phyloP scores from a whole-genome alignment of 768 basidiomycete genomes.

The Pisolithus tinctorius region DNA sequence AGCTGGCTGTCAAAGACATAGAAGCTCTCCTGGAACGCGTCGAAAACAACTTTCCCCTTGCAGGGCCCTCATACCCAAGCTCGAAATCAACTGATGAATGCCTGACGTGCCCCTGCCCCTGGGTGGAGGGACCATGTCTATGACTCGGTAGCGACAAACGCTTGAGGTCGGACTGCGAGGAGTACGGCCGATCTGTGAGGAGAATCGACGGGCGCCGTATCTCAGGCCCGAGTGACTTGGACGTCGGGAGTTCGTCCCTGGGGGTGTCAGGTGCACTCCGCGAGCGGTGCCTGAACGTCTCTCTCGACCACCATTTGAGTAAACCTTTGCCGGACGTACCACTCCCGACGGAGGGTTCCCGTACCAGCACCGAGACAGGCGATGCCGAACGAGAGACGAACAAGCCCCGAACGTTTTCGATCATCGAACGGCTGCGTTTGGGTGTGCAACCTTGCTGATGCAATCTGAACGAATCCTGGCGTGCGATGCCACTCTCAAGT shows the following conservation, averaged over 20 bases:
- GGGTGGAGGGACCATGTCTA: not conserved
- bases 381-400: constrained; percentile 45
- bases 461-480: constrained; percentile 22
- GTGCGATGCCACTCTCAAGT: constrained; percentile 14
- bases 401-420: constrained; percentile 55
- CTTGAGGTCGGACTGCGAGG: constrained; percentile 24
- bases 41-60: constrained; percentile 9
- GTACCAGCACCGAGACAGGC: constrained; percentile 27
- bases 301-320: constrained; percentile 45
- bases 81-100: constrained; percentile 20
- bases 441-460: constrained; percentile 24
- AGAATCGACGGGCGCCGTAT: constrained; percentile 6
- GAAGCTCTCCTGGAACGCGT: constrained; percentile 10
- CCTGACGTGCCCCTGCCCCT: not conserved
- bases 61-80: constrained; percentile 5
- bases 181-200: constrained; percentile 19
- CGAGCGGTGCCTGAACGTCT: constrained; percentile 43
- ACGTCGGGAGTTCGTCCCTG: constrained; percentile 23
- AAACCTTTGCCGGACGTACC: constrained; percentile 26
- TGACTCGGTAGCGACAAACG: constrained; percentile 11
- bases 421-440: constrained; percentile 47
- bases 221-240: constrained; percentile 18
- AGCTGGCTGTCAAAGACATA: constrained; percentile 4
- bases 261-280: constrained; percentile 47
- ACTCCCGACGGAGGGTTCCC: constrained; percentile 20